Conservation (phyloP, 176 grass and related monocot genomes). For the Cenchrus purpureus region DNA sequence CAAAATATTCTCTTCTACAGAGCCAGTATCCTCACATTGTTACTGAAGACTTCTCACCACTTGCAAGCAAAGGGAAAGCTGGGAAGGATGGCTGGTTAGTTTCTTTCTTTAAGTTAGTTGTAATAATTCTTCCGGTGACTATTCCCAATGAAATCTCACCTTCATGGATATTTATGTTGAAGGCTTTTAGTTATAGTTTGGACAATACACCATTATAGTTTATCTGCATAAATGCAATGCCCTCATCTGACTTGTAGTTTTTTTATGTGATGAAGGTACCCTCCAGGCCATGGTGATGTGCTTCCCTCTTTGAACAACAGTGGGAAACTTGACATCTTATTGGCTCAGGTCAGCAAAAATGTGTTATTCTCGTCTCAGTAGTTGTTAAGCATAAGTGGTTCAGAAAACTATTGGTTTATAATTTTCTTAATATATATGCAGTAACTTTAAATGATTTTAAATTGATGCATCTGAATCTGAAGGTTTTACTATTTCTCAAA, state of each 20-base stretch:
- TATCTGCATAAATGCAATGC: background rate
- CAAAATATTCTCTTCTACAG: constrained; percentile 49
- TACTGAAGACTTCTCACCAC: constrained; percentile 77
- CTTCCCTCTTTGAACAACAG: constrained; percentile 89
- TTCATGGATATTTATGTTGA: background rate
- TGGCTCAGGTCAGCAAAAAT: constrained; percentile 67
- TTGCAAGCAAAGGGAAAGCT: constrained; percentile 78
- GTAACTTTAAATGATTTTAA: background rate
- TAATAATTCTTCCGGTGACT: background rate
- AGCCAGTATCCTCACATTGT: constrained; percentile 93
- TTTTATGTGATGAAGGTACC: constrained; percentile 72
- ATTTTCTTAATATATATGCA: background rate
- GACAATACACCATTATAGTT: background rate
- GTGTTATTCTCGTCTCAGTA: background rate
- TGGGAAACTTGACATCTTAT: constrained; percentile 84
- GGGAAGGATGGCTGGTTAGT: constrained; percentile 96
- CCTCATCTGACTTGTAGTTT: constrained; percentile 18
- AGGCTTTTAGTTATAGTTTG: background rate
- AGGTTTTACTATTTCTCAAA: background rate
- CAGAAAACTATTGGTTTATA: background rate
- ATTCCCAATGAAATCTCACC: background rate
- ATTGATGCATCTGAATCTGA: background rate
- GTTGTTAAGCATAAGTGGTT: background rate
- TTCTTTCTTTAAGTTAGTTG: background rate
- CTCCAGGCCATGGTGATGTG: constrained; percentile 96